Percentiles rank a stretch among this genome's conserved stretches.
Conservation (phyloP, 2,329 filamentous ascomycete species). For the Periconia sp. region DNA sequence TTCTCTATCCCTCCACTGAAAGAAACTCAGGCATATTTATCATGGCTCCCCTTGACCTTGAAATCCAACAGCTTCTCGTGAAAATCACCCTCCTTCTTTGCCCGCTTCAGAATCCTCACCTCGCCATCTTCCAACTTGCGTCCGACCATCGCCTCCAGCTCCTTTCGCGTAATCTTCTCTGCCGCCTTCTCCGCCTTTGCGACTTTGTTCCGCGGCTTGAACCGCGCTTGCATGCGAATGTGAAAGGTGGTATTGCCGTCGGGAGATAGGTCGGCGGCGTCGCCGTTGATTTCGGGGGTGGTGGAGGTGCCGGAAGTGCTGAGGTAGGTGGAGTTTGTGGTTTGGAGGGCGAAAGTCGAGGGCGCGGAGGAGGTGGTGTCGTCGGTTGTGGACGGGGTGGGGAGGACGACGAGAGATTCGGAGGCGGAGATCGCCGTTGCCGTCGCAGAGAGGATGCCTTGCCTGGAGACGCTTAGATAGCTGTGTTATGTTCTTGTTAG, state of each 20-base stretch:
- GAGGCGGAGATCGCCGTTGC: conserved; percentile 80
- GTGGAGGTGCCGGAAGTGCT: conserved; percentile 52
- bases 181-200: conserved; percentile 80
- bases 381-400: conserved; percentile 62
- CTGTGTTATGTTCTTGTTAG: conserved; percentile 45
- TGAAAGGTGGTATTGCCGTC: conserved; percentile 65
- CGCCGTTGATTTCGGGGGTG: conserved; percentile 70
- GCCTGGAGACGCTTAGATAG: conserved; percentile 84
- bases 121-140: conserved; percentile 80
- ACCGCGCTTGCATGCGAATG: conserved; percentile 91
- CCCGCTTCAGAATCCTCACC: conserved; percentile 78
- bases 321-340: conserved; percentile 70
- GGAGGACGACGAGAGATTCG: conserved; percentile 75
- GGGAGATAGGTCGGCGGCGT: conserved; percentile 68
- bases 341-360: conserved; percentile 75
- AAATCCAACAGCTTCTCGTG: conserved; percentile 84
- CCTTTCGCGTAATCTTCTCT: conserved; percentile 82
- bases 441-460: conserved; percentile 74
- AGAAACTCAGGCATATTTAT: conserved; percentile 34
- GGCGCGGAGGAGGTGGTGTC: conserved; percentile 64
- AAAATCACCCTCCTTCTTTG: conserved; percentile 83
- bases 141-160: conserved; percentile 81
- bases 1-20: not conserved
- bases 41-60: conserved; percentile 82
- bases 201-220: conserved; percentile 81